Conservation (phyloP, 495 filamentous ascomycete species). For the Penicillium odoratum region DNA sequence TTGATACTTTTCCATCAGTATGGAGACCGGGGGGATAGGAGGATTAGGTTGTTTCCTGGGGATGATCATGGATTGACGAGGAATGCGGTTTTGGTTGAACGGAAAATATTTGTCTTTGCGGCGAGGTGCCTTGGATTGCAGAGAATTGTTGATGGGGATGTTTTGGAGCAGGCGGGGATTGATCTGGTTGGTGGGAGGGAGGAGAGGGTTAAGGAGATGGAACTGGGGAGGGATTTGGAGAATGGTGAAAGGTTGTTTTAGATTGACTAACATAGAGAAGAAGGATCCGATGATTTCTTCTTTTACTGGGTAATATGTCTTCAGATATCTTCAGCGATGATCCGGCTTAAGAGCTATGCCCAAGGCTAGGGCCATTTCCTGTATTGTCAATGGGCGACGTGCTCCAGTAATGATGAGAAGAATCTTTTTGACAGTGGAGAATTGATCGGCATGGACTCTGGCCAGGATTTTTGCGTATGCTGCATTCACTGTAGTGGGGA, state of each 20-base stretch:
- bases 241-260: conserved; percentile 8
- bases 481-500: conserved; percentile 24
- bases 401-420: conserved; percentile 40
- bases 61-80: conserved; percentile 44
- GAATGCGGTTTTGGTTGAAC: conserved; percentile 34
- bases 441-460: conserved; percentile 14
- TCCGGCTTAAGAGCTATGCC: too few relatives aligned
- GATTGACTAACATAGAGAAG: neutral
- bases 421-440: conserved; percentile 20
- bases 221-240: neutral
- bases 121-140: conserved; percentile 24
- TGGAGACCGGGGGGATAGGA: neutral
- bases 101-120: conserved; percentile 38
- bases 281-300: too few relatives aligned
- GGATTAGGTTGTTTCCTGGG: neutral
- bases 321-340: too few relatives aligned
- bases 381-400: conserved; percentile 29
- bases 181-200: conserved; percentile 18
- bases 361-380: too few relatives aligned
- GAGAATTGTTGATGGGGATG: conserved; percentile 28
- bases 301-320: too few relatives aligned
- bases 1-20: neutral
- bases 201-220: neutral
- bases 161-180: conserved; percentile 28
- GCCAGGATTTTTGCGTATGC: conserved; percentile 32